Percentiles rank a stretch among this genome's conserved stretches.
Conservation (phyloP, 2,329 filamentous ascomycete genomes). For the Diaporthe sp. region DNA sequence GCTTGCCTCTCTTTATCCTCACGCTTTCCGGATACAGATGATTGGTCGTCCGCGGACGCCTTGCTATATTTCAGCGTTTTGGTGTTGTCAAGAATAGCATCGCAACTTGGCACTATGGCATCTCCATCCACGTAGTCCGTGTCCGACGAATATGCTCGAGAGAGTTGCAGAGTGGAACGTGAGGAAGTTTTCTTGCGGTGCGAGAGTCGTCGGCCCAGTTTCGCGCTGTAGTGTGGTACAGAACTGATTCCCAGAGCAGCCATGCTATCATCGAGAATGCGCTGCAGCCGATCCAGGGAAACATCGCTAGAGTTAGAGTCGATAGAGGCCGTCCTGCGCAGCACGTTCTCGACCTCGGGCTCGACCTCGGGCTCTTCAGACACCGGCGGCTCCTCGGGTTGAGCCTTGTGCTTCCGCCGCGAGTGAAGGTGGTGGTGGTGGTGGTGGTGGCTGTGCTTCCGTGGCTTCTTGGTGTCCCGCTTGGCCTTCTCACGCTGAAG, state of each 20-base stretch:
- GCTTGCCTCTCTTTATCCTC: conserved; percentile 79
- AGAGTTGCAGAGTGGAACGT: conserved; percentile 56
- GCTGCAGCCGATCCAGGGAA: conserved; percentile 85
- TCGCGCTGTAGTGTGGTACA: conserved; percentile 60
- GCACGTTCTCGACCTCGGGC: conserved; percentile 42
- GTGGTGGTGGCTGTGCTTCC: conserved; percentile 53
- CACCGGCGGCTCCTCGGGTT: conserved; percentile 48
- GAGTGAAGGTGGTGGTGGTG: conserved; percentile 41
- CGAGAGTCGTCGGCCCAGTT: conserved; percentile 58
- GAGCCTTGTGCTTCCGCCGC: conserved; percentile 58
- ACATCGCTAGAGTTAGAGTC: conserved; percentile 77
- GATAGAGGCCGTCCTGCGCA: conserved; percentile 65
- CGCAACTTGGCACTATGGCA: conserved; percentile 84
- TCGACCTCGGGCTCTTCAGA: conserved; percentile 28
- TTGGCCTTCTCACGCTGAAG: conserved; percentile 83
- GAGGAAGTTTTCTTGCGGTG: conserved; percentile 56
- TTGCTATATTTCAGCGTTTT: conserved; percentile 84
- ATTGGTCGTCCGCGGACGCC: conserved; percentile 56
- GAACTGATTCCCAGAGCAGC: conserved; percentile 64
- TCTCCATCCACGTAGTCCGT: conserved; percentile 90
- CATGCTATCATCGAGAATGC: conserved; percentile 80
- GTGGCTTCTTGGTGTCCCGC: conserved; percentile 69
- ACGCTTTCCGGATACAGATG: conserved; percentile 59
- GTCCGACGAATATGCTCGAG: conserved; percentile 77
- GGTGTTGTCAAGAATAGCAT: conserved; percentile 88